A percentile compares a stretch with the other conserved stretches of the same genome.
Conservation (phyloP, 805 yeast genomes). For the Candida maris region DNA sequence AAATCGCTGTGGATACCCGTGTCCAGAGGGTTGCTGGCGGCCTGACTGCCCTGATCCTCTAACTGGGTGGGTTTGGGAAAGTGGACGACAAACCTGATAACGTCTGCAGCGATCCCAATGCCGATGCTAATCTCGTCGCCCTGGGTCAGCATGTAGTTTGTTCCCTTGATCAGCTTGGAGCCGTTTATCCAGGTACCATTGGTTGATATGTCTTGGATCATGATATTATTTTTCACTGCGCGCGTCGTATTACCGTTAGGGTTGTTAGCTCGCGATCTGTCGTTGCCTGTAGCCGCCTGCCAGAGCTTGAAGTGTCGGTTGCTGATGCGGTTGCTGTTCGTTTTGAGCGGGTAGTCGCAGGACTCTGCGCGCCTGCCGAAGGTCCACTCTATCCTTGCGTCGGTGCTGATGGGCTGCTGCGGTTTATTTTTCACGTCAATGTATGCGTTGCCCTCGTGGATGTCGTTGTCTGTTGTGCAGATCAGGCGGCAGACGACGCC, state of each 20-base stretch:
- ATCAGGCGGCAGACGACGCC: slow-evolving; percentile 36
- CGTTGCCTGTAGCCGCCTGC: slow-evolving; percentile 47
- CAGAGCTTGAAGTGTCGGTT: slow-evolving; percentile 69
- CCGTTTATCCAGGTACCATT: slow-evolving; percentile 91
- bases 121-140: slow-evolving; percentile 95
- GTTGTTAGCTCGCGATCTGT: slow-evolving; percentile 25
- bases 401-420: not conserved
- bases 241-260: slow-evolving; percentile 4
- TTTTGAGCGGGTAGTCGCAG: slow-evolving; percentile 61
- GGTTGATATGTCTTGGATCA: slow-evolving; percentile 77
- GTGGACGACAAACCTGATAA: slow-evolving; percentile 48
- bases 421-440: slow-evolving; percentile 29
- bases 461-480: slow-evolving; percentile 28
- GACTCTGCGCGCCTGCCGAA: slow-evolving; percentile 65
- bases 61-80: slow-evolving; percentile 36
- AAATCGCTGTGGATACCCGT: slow-evolving; percentile 43
- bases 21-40: slow-evolving; percentile 15
- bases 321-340: slow-evolving; percentile 62
- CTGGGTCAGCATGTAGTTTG: slow-evolving; percentile 76
- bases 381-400: slow-evolving; percentile 29
- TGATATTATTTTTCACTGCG: slow-evolving; percentile 22
- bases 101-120: slow-evolving; percentile 73
- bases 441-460: slow-evolving; percentile 22
- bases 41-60: slow-evolving; percentile 16
- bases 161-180: slow-evolving; percentile 64